Base-by-base conservation (phyloP, 1,284 basidiomycete genomes). In the Sporisorium exsertum region DNA sequence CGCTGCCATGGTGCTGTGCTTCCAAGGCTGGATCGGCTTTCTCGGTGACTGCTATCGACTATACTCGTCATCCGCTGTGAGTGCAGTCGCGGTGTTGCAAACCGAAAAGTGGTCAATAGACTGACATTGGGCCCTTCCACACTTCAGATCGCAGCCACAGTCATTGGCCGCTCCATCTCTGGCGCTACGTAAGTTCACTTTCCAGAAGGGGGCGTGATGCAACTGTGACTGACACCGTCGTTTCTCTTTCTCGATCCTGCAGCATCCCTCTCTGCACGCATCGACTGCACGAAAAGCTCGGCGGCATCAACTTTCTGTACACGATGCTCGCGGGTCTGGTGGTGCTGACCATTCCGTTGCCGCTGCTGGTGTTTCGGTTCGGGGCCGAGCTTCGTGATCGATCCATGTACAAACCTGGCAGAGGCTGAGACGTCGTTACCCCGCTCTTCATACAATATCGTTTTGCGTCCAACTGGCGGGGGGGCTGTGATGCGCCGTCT, bases 11-110 rank as follows among this genome's bases (percentile, higher is more conserved):
- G 69, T 72, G 22, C 51, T 71, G 13, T 69, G 68, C 35, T 76
- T 76, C 22, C 73, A 76, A 33, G 73, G 73, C 49, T 76, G 73
- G 73, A 64, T 72, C 13, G 60, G 69, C 22, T 76, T 72, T 37
- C 53, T 76, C 8, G 73, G 73, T n/a, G 73, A 76, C 27, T 71
- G 68, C 50, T 76, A 76, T 35, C 64, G 68, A 1, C 58, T 62
- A 10, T 72, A 72, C 51, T 62, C 73, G 32, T 66, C 72, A 3
- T 78, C 77, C 29, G 73, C 73, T 2, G 72, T 74, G 18, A 32
- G 72, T 59, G 20, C 40, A 15, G 40, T 43, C 40, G 18, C 40
- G 40, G n/a, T 20, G 2, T 43, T 10, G 40, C n/a, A n/a, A 40
- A n/a, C 37, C 3, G 5, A n/a, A n/a, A 4, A 9, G 7, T 35